phyloP scores from a whole-genome alignment of 2,329 filamentous ascomycete genomes.

The Hypoxylon sp. region DNA sequence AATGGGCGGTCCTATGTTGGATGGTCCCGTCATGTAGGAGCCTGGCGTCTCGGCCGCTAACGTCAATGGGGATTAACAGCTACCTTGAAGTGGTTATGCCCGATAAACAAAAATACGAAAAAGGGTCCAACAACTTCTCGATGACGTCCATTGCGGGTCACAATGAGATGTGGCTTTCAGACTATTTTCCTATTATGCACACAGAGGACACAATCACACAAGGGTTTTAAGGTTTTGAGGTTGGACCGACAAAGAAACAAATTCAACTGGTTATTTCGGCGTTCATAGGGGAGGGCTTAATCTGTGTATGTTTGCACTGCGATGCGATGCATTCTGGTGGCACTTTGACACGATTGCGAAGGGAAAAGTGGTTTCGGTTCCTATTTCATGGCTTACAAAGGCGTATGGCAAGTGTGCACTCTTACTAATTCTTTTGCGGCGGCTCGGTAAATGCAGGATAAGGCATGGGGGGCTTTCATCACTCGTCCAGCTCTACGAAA shows the following conservation, averaged over 20 bases:
- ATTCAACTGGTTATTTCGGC: constrained; percentile 32
- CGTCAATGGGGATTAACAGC: not conserved
- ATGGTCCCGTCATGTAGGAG: constrained; percentile 56
- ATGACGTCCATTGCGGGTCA: not conserved
- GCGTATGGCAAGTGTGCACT: constrained; percentile 44
- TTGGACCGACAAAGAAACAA: constrained; percentile 19
- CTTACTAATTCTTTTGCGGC: constrained; percentile 33
- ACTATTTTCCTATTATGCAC: not conserved
- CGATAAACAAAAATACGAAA: not conserved
- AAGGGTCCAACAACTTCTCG: not conserved
- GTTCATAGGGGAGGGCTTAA: constrained; percentile 36
- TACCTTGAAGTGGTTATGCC: not conserved
- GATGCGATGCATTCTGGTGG: constrained; percentile 33
- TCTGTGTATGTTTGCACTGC: constrained; percentile 31
- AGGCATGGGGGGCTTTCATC: constrained; percentile 7
- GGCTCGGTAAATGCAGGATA: constrained; percentile 29
- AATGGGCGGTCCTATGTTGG: constrained; percentile 55
- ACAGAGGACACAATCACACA: not conserved
- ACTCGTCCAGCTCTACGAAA: constrained; percentile 15
- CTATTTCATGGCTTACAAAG: constrained; percentile 27
- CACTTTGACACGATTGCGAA: constrained; percentile 27
- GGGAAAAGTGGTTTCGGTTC: constrained; percentile 29
- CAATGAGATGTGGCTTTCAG: not conserved
- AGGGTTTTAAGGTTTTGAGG: not conserved
- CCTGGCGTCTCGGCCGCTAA: not conserved